These are phyloP conservation scores for Colletotrichum abscissum DNA, from an alignment of 2,329 filamentous ascomycete genomes.

Conservation along the genomic window DNA sequence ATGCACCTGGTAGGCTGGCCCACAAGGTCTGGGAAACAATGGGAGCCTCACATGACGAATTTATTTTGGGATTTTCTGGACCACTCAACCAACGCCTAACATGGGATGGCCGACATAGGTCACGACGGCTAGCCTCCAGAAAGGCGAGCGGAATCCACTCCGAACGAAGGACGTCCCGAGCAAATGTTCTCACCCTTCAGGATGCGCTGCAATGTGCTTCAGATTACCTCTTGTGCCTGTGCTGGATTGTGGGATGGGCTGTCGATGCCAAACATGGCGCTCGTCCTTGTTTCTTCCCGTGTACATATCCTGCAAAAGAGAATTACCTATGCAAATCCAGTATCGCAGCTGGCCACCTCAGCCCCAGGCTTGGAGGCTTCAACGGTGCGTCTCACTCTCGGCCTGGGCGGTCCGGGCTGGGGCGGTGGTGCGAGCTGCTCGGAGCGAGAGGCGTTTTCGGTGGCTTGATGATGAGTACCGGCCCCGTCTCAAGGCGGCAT, in stretches of 20 bases:
- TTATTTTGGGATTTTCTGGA: neutral
- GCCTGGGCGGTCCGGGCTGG: conserved; percentile 13
- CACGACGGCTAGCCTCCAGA: neutral
- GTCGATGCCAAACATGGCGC: conserved; percentile 2
- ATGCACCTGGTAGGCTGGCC: conserved; percentile 6
- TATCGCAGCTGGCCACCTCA: neutral
- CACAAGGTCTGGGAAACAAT: neutral
- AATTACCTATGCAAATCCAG: neutral
- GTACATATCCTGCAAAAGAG: conserved; percentile 11
- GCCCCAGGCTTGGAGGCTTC: conserved; percentile 10
- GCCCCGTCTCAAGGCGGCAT: neutral
- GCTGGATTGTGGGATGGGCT: neutral
- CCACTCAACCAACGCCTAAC: neutral
- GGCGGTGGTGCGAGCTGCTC: neutral
- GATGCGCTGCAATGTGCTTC: neutral
- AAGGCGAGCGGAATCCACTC: conserved; percentile 4
- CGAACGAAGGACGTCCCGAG: conserved; percentile 7
- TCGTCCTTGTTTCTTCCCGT: conserved; percentile 5
- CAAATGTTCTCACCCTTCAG: neutral
- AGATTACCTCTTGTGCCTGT: neutral
- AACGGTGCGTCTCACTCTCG: conserved; percentile 31
- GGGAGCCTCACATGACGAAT: conserved; percentile 20
- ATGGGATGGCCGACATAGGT: neutral
- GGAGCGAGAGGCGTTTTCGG: conserved; percentile 14
- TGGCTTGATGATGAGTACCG: conserved; percentile 17